Evolutionary conservation across 441 rosid species (phyloP).

Genomic region (Populus hybrid): DNA sequence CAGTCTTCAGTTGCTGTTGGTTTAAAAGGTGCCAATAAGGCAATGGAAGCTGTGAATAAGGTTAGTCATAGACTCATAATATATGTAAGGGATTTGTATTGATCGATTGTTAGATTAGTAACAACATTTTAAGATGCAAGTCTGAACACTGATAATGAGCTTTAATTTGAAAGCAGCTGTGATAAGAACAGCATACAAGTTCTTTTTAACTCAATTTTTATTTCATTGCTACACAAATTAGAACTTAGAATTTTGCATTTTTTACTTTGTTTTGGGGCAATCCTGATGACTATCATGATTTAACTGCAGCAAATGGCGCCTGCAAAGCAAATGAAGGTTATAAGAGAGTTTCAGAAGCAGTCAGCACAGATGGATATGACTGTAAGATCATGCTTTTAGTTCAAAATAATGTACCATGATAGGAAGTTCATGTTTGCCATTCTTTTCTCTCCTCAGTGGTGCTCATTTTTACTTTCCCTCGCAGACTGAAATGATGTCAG

Average conservation of each 20-base stretch:
- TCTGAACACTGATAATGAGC: neutral
- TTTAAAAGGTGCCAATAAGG: slow-evolving; percentile 83
- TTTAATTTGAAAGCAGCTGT: slow-evolving; percentile 11
- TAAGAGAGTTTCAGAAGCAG: slow-evolving; percentile 83
- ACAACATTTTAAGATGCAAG: neutral
- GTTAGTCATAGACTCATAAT: slow-evolving; percentile 29
- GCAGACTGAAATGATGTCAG: slow-evolving; percentile 98
- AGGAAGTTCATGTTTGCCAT: neutral
- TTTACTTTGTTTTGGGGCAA: neutral
- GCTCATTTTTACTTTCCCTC: slow-evolving; percentile 18
- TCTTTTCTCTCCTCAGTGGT: slow-evolving; percentile 9
- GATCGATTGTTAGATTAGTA: neutral
- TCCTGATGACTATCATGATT: neutral
- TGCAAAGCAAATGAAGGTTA: slow-evolving; percentile 71
- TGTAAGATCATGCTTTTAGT: slow-evolving; percentile 44
- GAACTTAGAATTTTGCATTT: neutral
- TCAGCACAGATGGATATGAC: slow-evolving; percentile 95
- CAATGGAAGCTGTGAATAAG: slow-evolving; percentile 88
- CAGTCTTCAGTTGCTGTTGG: slow-evolving; percentile 87
- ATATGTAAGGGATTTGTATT: neutral
- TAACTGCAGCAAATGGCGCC: slow-evolving; percentile 88
- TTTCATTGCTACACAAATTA: neutral
- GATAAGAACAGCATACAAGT: neutral
- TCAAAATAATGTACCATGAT: neutral
- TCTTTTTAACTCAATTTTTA: neutral